phyloP scores from a whole-genome alignment of 345 rosid species.

The Melastoma malabathricum region DNA sequence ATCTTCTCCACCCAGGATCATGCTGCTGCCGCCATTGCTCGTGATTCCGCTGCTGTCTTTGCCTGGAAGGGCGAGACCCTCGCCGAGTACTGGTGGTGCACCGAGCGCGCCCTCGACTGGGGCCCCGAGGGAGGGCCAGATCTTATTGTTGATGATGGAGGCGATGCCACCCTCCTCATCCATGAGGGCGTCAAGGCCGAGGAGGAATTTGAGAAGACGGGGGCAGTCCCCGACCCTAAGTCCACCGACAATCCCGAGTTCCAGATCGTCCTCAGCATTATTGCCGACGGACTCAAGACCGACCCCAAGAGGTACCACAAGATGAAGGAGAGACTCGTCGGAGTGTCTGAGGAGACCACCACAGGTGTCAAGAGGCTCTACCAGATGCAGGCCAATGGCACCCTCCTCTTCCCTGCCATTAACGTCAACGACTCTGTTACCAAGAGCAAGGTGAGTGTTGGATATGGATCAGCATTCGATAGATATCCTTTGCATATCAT shows the following conservation, averaged over 20 bases:
- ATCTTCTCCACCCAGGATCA: conserved; percentile 93
- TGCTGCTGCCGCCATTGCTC: conserved; percentile 82
- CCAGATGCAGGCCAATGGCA: conserved; percentile 70
- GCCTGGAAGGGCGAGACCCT: conserved; percentile 96
- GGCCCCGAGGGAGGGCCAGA: conserved; percentile 80
- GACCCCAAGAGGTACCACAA: conserved; percentile 57
- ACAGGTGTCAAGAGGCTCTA: conserved; percentile 79
- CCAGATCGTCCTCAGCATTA: conserved; percentile 63
- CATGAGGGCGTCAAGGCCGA: conserved; percentile 89
- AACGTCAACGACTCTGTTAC: conserved; percentile 95
- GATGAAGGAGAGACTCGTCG: conserved; percentile 76
- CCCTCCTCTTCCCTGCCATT: conserved; percentile 72
- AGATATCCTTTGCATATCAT: neutral
- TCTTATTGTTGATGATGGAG: conserved; percentile 82
- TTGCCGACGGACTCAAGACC: conserved; percentile 52
- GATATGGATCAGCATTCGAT: conserved; percentile 5
- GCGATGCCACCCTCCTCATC: conserved; percentile 77
- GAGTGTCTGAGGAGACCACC: conserved; percentile 87
- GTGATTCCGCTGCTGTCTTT: conserved; percentile 78
- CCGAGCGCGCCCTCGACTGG: conserved; percentile 88
- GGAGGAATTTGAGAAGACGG: conserved; percentile 56
- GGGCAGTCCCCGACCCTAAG: conserved; percentile 54
- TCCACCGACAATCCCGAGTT: conserved; percentile 80
- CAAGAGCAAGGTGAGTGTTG: conserved; percentile 68
- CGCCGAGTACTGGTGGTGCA: conserved; percentile 97